Evolutionary conservation across 2,329 filamentous ascomycete genomes (phyloP), one percentile per base, ranked within the genome.

Genomic region (Fusarium irregulare): DNA sequence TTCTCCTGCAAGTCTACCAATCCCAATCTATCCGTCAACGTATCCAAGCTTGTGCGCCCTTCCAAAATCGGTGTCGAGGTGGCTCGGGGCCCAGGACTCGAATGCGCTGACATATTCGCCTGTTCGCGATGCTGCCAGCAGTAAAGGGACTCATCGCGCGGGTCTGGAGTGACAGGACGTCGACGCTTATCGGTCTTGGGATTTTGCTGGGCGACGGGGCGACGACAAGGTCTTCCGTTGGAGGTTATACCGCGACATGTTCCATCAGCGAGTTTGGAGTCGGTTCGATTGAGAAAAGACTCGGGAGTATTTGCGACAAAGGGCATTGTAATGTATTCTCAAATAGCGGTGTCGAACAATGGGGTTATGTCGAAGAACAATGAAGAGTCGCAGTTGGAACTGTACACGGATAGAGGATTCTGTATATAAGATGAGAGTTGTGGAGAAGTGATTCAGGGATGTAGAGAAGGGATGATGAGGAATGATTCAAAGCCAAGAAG

Each of bases 61-160:
- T 90, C 86, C 56, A 91, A 79, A 6, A 90, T 87, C 9, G 88
- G 85, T 6, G 86, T 82, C 20, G 82, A 77, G 44, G 77, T 78
- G 61, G 76, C 75, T 44, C 79, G 78, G 7, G 82, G 83, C 3
- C 83, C 83, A 3, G 84, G 82, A 65, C 81, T 85, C 20, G 83
- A 84, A 46, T 78, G 78, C 4, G 83, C 78, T 11, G 85, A 84
- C 60, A 78, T 75, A 71, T 78, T 76, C 59, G 93, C 93, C 80
- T 99, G 96, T 60, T 96, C 93, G 78, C 93, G 94, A 83, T 99
- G 96, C 79, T 98, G 94, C 92, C 93, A 97, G 84, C 95, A 98
- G 81, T 94, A 98, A 51, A 91, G 87, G n/a, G 81, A 84, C 65
- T 89, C 86, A 49, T 88, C 85, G 60, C 83, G 81, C 4, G 87